These are phyloP conservation scores for Podaxis rugospora DNA, from an alignment of 768 basidiomycete genomes.

Conservation along the genomic window DNA sequence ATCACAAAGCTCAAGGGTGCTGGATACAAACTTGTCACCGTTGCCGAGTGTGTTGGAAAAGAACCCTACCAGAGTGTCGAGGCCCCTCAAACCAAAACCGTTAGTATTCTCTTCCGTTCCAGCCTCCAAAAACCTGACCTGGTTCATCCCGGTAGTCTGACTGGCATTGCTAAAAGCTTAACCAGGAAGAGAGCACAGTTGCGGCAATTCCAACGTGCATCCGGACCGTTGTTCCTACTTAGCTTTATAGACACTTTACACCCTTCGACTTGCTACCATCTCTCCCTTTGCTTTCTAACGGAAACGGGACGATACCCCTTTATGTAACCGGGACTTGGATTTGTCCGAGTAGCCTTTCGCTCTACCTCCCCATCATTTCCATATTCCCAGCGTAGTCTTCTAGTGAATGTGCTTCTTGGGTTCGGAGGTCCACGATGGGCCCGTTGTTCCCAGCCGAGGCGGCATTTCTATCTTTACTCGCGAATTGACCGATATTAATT, in stretches of 20 bases:
- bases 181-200: no score
- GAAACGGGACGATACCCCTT: background rate
- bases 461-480: background rate
- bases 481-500: background rate
- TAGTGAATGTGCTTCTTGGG: background rate
- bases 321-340: background rate
- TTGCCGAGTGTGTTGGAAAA: slow-evolving; percentile 31
- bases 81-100: slow-evolving; percentile 19
- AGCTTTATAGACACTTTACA: background rate
- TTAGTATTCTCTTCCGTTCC: slow-evolving; percentile 11
- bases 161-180: slow-evolving; percentile 21
- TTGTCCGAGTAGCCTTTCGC: background rate
- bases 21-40: slow-evolving; percentile 32
- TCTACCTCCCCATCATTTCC: background rate
- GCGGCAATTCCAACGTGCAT: background rate
- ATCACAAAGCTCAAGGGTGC: slow-evolving; percentile 27
- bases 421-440: background rate
- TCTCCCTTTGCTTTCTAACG: background rate
- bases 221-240: background rate
- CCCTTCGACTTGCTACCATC: background rate
- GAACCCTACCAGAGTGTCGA: slow-evolving; percentile 26
- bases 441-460: background rate
- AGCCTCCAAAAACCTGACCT: background rate
- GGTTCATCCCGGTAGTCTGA: slow-evolving; percentile 12
- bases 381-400: background rate